Conservation (phyloP, 2,329 filamentous ascomycete genomes). For the Clonostachys sp. region DNA sequence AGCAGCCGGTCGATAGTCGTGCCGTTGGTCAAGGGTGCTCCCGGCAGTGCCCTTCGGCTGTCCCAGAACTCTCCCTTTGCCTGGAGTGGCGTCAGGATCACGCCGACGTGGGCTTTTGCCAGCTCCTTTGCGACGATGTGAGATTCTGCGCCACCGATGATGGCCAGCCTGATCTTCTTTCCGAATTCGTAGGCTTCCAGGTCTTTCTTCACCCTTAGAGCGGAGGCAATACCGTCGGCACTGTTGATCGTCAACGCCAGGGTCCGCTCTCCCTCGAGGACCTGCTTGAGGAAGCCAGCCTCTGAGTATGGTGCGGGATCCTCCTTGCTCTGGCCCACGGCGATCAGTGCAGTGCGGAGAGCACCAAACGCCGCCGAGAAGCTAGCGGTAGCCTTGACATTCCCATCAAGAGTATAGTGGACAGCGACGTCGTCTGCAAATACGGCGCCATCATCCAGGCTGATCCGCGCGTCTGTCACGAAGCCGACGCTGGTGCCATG, state of each 20-base stretch:
- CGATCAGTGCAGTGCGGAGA: slow-evolving; percentile 48
- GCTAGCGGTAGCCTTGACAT: slow-evolving; percentile 37
- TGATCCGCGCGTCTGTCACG: slow-evolving; percentile 40
- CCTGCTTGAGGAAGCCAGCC: slow-evolving; percentile 43
- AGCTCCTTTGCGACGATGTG: slow-evolving; percentile 55
- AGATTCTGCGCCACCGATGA: slow-evolving; percentile 61
- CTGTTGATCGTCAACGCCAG: slow-evolving; percentile 57
- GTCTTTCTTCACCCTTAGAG: slow-evolving; percentile 53
- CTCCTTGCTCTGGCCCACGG: slow-evolving; percentile 34
- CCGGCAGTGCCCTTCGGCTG: slow-evolving; percentile 55
- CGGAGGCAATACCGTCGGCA: slow-evolving; percentile 56
- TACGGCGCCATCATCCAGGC: slow-evolving; percentile 42
- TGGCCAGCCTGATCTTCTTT: slow-evolving; percentile 40
- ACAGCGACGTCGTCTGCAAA: slow-evolving; percentile 50
- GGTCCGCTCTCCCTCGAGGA: slow-evolving; percentile 47
- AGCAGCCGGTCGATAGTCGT: slow-evolving; percentile 55
- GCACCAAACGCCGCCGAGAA: slow-evolving; percentile 48
- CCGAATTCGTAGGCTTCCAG: slow-evolving; percentile 33
- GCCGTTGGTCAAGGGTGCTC: slow-evolving; percentile 62
- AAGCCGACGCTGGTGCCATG: slow-evolving; percentile 57
- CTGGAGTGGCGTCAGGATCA: slow-evolving; percentile 56
- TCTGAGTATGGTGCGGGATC: slow-evolving; percentile 34
- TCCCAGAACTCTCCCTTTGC: slow-evolving; percentile 55
- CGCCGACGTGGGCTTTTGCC: slow-evolving; percentile 48
- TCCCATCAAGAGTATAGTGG: slow-evolving; percentile 51